Evolutionary conservation across 352 stramenopile species (phyloP).

Genomic region (Globisporangium paroecandrum): DNA sequence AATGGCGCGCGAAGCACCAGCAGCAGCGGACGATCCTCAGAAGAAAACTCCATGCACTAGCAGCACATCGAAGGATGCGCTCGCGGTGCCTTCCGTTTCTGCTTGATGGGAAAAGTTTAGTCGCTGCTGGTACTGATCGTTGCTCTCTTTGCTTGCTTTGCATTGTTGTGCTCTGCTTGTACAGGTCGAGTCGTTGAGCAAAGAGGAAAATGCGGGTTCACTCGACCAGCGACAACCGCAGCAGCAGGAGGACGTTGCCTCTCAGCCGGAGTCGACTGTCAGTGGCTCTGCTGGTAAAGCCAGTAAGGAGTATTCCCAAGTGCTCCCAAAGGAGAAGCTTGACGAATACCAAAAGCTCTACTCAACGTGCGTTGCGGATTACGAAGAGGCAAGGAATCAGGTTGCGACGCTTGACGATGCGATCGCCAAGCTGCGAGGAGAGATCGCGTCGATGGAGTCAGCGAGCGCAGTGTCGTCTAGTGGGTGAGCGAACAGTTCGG

Average conservation of each 20-base stretch:
- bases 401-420: slow-evolving; percentile 9
- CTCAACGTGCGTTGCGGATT: slow-evolving; percentile 8
- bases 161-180: slow-evolving; percentile 5
- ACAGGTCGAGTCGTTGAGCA: slow-evolving; percentile 9
- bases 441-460: slow-evolving; percentile 16
- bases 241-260: neutral
- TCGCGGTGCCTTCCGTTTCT: slow-evolving; percentile 9
- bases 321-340: slow-evolving; percentile 1
- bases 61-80: slow-evolving; percentile 8
- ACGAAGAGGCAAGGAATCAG: slow-evolving; percentile 10
- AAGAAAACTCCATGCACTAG: neutral
- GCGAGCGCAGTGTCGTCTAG: neutral
- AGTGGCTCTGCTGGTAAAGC: neutral
- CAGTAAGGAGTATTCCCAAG: slow-evolving; percentile 13
- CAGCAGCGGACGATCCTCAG: slow-evolving; percentile 7
- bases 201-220: slow-evolving; percentile 48
- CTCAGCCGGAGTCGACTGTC: neutral
- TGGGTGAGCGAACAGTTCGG: neutral
- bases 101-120: slow-evolving; percentile 2
- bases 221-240: slow-evolving; percentile 4
- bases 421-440: slow-evolving; percentile 10
- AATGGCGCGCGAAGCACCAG: slow-evolving; percentile 5
- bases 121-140: slow-evolving; percentile 12
- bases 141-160: slow-evolving; percentile 3
- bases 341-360: slow-evolving; percentile 12